phyloP scores from a whole-genome alignment of 805 yeast genomes.

The Yarrowia alimentaria region DNA sequence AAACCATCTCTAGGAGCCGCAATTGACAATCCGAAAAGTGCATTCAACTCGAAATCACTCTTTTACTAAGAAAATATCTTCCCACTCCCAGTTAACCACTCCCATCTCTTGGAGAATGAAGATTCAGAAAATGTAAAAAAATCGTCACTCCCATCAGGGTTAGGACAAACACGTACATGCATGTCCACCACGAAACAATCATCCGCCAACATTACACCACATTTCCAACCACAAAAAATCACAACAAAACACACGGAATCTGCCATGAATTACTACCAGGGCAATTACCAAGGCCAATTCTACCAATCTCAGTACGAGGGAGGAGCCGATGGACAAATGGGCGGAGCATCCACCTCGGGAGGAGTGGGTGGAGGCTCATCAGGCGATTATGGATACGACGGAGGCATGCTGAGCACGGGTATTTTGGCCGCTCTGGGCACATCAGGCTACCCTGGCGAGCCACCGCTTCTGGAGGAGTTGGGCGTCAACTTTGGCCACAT shows the following conservation, averaged over 20 bases:
- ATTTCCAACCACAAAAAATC: too few species aligned
- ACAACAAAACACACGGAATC: conserved; percentile 11
- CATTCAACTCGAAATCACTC: too few species aligned
- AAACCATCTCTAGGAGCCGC: too few species aligned
- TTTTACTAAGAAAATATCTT: too few species aligned
- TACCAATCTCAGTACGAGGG: conserved; percentile 19
- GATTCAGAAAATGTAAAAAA: too few species aligned
- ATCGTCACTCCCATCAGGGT: too few species aligned
- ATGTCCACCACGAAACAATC: too few species aligned
- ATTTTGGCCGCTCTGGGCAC: conserved; percentile 89
- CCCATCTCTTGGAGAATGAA: too few species aligned
- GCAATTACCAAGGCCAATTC: conserved; percentile 20
- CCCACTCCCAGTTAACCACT: too few species aligned
- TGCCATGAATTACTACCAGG: conserved; percentile 28
- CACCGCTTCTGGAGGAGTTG: conserved; percentile 84
- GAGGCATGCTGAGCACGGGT: conserved; percentile 62
- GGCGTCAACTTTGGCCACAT: conserved; percentile 92
- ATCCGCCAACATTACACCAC: too few species aligned
- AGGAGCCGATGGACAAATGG: conserved; percentile 23
- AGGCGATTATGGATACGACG: conserved; percentile 28
- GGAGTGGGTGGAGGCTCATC: conserved; percentile 6
- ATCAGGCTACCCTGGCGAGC: conserved; percentile 92
- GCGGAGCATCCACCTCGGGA: conserved; percentile 4
- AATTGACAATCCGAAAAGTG: too few species aligned
- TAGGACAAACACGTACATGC: too few species aligned